Evolutionary conservation across 768 basidiomycete genomes (phyloP), one percentile per base, ranked within the genome.

Genomic region (Kwoniella botswanensis): DNA sequence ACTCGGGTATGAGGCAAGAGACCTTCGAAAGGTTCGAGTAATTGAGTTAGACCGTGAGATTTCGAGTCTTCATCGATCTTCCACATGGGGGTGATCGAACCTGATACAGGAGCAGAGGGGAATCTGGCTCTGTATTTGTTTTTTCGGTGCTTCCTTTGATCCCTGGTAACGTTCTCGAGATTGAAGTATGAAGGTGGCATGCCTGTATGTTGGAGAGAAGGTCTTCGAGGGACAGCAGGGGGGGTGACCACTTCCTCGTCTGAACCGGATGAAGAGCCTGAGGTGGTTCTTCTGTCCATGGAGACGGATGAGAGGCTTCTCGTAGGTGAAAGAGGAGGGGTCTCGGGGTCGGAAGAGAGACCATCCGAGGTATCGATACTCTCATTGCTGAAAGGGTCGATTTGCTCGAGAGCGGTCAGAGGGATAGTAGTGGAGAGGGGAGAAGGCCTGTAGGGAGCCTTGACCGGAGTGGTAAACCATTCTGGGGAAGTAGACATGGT

Each of bases 91-190:
- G 71, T 72, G 57, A 72, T 72, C 7, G 62, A 44, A 21, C 71
- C 71, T 42, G 44, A 59, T 18, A 72, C 71, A 15, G 71, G 72
- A 93, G 95, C 81, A 92, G 94, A 64, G 92, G 94, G 75, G 93
- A 93, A 82, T 62, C 62, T 35, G 59, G 74, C 59, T 70, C 75
- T 24, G 78, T 76, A 60, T 52, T 74, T 35, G 59, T 42, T 57
- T 65, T 73, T 42, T 54, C 67, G 63, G 42, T 35, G n/a, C 44
- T 63, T 68, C 50, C 68, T 63, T 44, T 64, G 54, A 10, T 70
- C 63, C 62, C 55, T 63, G 24, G 53, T 64, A 26, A 56, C 56
- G 18, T 43, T 57, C 35, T 65, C 63, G n/a, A 65, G 63, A 24
- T 65, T 56, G 50, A 70, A 70, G 60, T 70, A 70, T 9, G 68